Conservation (phyloP, 345 rosid genomes). For the Sonneratia caseolaris region DNA sequence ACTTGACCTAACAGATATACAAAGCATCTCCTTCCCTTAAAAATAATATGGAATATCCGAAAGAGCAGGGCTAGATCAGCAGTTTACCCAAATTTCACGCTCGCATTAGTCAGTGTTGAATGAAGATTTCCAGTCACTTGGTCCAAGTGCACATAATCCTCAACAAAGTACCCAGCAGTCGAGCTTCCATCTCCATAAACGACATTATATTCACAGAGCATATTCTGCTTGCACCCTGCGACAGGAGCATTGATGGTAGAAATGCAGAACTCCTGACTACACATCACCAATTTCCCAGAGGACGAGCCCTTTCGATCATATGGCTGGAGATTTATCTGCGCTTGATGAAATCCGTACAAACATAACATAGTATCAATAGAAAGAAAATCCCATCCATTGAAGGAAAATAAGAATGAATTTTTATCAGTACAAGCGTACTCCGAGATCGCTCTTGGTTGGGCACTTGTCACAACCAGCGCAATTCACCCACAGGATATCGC, state of each 20-base stretch:
- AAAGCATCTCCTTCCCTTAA: neutral
- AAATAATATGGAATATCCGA: neutral
- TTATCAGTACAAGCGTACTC: constrained; percentile 29
- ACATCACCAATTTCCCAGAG: constrained; percentile 32
- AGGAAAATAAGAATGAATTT: neutral
- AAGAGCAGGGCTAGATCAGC: neutral
- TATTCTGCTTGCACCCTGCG: constrained; percentile 39
- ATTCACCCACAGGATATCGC: constrained; percentile 89
- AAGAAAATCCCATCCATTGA: neutral
- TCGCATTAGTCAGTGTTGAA: constrained; percentile 37
- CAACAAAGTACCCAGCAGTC: constrained; percentile 59
- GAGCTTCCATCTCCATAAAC: constrained; percentile 79
- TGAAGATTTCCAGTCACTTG: constrained; percentile 44
- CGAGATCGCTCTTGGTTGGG: constrained; percentile 61
- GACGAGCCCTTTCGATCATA: constrained; percentile 43
- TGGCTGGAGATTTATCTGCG: constrained; percentile 47
- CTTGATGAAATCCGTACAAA: constrained; percentile 1
- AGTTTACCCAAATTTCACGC: constrained; percentile 62
- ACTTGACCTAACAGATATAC: no score
- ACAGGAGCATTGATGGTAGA: constrained; percentile 25
- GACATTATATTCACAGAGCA: constrained; percentile 49
- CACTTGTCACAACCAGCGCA: constrained; percentile 57
- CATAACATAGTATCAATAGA: neutral
- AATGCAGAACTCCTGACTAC: constrained; percentile 53
- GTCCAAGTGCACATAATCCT: constrained; percentile 40